Base-by-base conservation (phyloP, 495 filamentous ascomycete species). In the Daldinia loculata region DNA sequence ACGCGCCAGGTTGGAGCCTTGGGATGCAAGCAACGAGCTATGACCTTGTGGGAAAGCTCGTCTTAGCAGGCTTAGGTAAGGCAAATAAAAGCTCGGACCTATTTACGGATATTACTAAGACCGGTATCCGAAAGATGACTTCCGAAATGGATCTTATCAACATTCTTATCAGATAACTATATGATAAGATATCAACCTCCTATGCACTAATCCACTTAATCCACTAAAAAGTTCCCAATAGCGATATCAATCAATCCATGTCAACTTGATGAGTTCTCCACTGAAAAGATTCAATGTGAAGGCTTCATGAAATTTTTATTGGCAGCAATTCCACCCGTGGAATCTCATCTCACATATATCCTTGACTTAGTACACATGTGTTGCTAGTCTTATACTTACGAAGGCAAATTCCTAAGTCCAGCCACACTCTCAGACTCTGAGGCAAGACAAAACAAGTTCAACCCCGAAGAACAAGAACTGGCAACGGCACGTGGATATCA, bases 1-100 rank as follows among this genome's bases (percentile, higher is more conserved):
- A 73, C 70, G 70, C 66, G 70, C 70, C 61, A 73, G 70, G 57
- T 59, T 69, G 61, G 61, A 69, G 66, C 70, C 66, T 73, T 69
- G 70, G 48, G 36, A 57, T 27, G 34, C n/a, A 24, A 26, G 57
- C 19, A 52, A 30, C 29, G 22, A 61, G 61, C 64, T 67, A 60
- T 52, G 56, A 53, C 45, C 56, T 19, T 56, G 43, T 48, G 43
- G 43, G 17, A 36, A 36, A 52, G 24, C 50, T 53, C 27, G 12
- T n/a, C 12, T 29, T 29, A 29, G 50, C 14, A 53, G 7, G 4
- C 50, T 30, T 22, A 51, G 19, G 12, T 51, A 24, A 24, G 22
- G 9, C 11, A 51, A 51, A 4, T 7, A 0, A 3, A 50, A 24
- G 45, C 45, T 50, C 6, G 15, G 39, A 41, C 43, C 27, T 30